Percentiles rank a stretch among this genome's conserved stretches.
phyloP scores from a whole-genome alignment of 257 asterid genomes.

The Lycium barbarum region DNA sequence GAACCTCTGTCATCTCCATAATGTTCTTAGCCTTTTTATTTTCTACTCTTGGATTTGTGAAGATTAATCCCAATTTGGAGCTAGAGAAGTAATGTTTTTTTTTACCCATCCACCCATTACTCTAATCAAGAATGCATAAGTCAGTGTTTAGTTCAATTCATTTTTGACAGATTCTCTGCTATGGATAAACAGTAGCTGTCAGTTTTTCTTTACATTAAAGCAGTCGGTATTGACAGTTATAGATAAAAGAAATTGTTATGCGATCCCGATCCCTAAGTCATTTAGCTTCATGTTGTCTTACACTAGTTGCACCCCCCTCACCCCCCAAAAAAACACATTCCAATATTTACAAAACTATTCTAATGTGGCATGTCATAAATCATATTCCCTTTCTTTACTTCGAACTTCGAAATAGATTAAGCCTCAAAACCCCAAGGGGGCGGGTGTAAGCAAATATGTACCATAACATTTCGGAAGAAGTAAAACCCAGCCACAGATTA shows the following conservation, averaged over 20 bases:
- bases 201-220: not conserved
- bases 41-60: not conserved
- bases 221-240: not conserved
- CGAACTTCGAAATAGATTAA: not conserved
- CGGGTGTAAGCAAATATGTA: not conserved
- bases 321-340: not conserved
- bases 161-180: not conserved
- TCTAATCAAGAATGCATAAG: not conserved
- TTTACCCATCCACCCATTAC: not conserved
- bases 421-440: not conserved
- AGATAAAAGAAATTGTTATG: not conserved
- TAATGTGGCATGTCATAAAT: not conserved
- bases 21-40: not conserved
- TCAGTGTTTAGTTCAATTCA: not conserved
- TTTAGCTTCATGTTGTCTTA: conserved; percentile 8
- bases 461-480: not conserved
- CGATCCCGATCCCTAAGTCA: not conserved
- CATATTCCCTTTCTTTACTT: not conserved
- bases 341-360: not conserved
- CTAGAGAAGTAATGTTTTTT: not conserved
- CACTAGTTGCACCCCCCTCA: not conserved
- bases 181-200: conserved; percentile 14
- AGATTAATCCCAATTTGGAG: not conserved
- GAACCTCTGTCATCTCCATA: not conserved
- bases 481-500: conserved; percentile 1